phyloP scores from a whole-genome alignment of 2,329 filamentous ascomycete species.

The Neopestalotiopsis clavispora region DNA sequence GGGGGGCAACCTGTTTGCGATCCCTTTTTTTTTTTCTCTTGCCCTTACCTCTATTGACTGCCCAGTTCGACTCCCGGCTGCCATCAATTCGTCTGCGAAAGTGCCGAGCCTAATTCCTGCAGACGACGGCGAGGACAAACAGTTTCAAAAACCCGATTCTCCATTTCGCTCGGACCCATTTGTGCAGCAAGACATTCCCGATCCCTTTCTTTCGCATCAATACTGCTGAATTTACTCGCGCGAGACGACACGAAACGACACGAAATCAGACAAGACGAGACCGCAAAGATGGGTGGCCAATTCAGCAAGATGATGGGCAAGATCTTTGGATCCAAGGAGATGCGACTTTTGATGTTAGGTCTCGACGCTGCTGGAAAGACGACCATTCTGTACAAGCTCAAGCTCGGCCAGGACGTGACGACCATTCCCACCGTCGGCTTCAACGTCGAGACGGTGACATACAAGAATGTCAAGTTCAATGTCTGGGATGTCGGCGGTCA shows the following conservation, averaged over 20 bases:
- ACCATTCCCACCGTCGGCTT: constrained; percentile 98
- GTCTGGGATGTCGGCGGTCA: constrained; percentile 99
- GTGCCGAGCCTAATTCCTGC: background rate
- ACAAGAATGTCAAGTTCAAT: constrained; percentile 99
- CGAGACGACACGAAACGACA: background rate
- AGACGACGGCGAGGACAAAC: background rate
- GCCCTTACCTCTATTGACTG: background rate
- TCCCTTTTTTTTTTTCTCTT: constrained; percentile 11
- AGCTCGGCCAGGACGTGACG: constrained; percentile 96
- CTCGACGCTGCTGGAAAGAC: constrained; percentile 99
- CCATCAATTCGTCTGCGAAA: background rate
- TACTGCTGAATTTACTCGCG: background rate
- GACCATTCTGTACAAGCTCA: constrained; percentile 98
- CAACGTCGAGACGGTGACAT: constrained; percentile 98
- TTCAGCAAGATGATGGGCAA: constrained; percentile 97
- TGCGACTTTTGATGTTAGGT: constrained; percentile 97
- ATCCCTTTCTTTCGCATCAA: background rate
- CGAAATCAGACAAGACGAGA: background rate
- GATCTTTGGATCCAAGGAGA: constrained; percentile 99
- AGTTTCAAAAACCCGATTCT: background rate
- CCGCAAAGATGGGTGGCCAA: constrained; percentile 81
- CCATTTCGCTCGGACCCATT: background rate
- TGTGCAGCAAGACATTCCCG: background rate
- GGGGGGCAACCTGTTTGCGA: background rate
- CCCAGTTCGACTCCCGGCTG: background rate